Percentiles rank a stretch among this genome's conserved stretches.
Conservation (phyloP, 441 rosid genomes). For the Viola pubescens region DNA sequence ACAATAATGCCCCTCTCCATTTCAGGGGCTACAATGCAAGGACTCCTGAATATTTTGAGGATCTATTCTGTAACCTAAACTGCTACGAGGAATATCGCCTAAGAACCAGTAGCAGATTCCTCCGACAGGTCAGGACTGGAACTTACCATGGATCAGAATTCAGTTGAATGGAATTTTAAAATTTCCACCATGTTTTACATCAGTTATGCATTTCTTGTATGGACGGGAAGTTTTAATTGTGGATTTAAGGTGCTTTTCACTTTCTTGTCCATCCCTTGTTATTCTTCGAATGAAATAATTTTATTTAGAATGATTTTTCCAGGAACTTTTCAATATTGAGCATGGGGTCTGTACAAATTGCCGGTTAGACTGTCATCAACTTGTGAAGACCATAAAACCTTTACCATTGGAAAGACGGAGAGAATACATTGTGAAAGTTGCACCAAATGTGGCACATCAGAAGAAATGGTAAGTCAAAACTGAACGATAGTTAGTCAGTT, state of each 20-base stretch:
- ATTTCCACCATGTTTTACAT: not conserved
- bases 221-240: not conserved
- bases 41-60: constrained; percentile 87
- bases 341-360: constrained; percentile 80
- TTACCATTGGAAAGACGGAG: constrained; percentile 58
- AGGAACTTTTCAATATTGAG: constrained; percentile 90
- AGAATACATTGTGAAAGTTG: constrained; percentile 46
- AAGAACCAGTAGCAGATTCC: constrained; percentile 69
- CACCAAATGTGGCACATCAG: constrained; percentile 59
- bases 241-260: not conserved
- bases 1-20: not conserved
- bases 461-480: constrained; percentile 55
- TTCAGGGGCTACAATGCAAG: constrained; percentile 65
- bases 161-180: not conserved
- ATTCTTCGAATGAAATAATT: constrained; percentile 1
- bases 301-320: constrained; percentile 19
- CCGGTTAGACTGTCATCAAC: constrained; percentile 78
- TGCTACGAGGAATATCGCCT: constrained; percentile 88
- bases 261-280: not conserved
- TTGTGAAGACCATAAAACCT: constrained; percentile 60
- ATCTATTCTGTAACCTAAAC: constrained; percentile 74
- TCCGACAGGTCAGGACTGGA: constrained; percentile 58
- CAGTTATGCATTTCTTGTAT: not conserved
- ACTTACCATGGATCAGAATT: not conserved
- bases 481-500: not conserved